phyloP scores from a whole-genome alignment of 257 asterid species.

The Fraxinus americana region DNA sequence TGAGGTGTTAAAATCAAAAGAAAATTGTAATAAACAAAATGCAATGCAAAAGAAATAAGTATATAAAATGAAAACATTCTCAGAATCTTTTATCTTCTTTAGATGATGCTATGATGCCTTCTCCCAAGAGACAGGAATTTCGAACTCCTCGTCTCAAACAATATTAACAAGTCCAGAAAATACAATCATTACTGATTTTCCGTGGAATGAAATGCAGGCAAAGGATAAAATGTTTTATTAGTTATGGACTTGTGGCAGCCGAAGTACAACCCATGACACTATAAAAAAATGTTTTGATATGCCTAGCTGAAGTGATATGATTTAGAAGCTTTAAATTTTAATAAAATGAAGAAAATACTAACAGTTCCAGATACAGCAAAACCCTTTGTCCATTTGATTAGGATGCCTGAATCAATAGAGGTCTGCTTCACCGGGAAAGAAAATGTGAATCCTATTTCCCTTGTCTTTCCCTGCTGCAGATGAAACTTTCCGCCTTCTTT shows the following conservation, averaged over 20 bases:
- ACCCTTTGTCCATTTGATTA: constrained; percentile 83
- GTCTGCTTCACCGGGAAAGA: constrained; percentile 85
- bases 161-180: neutral
- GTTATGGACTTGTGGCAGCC: neutral
- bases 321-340: constrained; percentile 1
- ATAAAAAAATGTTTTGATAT: neutral
- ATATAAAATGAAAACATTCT: neutral
- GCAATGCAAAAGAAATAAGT: neutral
- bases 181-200: neutral
- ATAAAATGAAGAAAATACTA: constrained; percentile 35
- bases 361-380: constrained; percentile 78
- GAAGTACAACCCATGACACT: neutral
- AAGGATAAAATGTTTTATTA: too few relatives aligned
- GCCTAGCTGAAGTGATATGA: neutral
- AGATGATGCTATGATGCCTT: neutral
- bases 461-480: constrained; percentile 45
- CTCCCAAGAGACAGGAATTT: neutral
- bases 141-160: neutral
- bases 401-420: constrained; percentile 69
- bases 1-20: neutral
- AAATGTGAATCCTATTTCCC: constrained; percentile 80
- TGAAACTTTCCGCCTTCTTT: constrained; percentile 60
- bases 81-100: neutral
- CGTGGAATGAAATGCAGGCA: neutral
- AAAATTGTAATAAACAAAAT: neutral